Evolutionary conservation across 73 alveolate genomes (phyloP).

Genomic region (Blepharisma stoltei): DNA sequence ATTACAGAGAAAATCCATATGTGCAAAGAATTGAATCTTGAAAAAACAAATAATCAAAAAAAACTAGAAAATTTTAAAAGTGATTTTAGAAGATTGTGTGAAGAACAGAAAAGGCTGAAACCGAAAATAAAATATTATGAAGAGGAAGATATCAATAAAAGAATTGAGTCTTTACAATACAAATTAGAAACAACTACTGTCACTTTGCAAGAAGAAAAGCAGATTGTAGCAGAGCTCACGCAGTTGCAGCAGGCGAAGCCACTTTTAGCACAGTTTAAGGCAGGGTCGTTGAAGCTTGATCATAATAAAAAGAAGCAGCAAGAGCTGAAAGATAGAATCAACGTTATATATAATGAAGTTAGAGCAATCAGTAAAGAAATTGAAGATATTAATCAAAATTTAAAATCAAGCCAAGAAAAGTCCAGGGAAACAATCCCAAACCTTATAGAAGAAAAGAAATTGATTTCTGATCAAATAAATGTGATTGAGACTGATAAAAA

Average conservation of each 20-base stretch:
- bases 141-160: conserved; percentile 4
- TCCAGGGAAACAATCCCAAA: background rate
- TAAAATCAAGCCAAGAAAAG: background rate
- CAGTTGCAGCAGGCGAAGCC: background rate
- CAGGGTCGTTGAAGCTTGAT: background rate
- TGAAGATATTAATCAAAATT: background rate
- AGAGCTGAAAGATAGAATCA: background rate
- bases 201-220: conserved; percentile 25
- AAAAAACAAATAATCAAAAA: background rate
- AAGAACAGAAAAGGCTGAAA: conserved; percentile 11
- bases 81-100: background rate
- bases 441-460: background rate
- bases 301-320: conserved; percentile 21
- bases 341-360: background rate
- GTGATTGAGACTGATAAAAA: conserved; percentile 12
- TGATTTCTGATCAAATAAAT: background rate
- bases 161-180: background rate
- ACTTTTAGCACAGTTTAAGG: background rate
- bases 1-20: background rate
- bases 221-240: background rate
- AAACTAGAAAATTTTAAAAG: background rate
- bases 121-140: background rate
- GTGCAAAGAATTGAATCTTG: background rate
- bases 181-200: conserved; percentile 29
- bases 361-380: background rate